Percentiles rank a stretch among this genome's conserved stretches.
These are phyloP conservation scores for Colletotrichum plurivorum DNA, from an alignment of 2,329 filamentous ascomycete species.

Conservation along the genomic window DNA sequence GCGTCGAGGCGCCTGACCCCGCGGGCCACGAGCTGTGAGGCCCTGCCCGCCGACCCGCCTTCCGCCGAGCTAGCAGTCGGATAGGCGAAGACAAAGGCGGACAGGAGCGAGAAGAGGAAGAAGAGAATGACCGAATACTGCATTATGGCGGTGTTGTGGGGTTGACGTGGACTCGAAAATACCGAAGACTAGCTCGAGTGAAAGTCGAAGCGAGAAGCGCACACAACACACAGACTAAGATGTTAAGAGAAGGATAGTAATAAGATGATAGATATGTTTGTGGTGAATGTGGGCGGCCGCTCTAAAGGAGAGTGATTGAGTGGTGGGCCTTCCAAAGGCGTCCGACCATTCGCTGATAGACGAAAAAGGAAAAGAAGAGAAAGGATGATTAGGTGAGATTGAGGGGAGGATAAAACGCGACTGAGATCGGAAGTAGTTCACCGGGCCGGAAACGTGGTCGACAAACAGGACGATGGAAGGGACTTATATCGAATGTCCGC, in stretches of 20 bases:
- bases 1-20: constrained; percentile 6
- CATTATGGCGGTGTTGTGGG: constrained; percentile 32
- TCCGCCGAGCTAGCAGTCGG: constrained; percentile 35
- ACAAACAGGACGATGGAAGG: constrained; percentile 21
- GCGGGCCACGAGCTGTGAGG: constrained; percentile 6
- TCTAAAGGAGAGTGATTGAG: constrained; percentile 29
- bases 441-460: constrained; percentile 9
- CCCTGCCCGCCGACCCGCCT: constrained; percentile 1
- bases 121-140: constrained; percentile 24
- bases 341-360: constrained; percentile 25
- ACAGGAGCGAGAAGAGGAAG: constrained; percentile 23
- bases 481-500: constrained; percentile 30
- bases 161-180: not conserved
- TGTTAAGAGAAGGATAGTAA: not conserved
- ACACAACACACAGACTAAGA: not conserved
- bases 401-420: constrained; percentile 11
- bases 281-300: not conserved
- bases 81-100: constrained; percentile 16
- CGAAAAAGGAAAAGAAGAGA: constrained; percentile 17
- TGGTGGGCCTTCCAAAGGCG: constrained; percentile 35
- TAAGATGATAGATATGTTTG: not conserved
- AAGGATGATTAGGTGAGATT: constrained; percentile 27
- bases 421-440: constrained; percentile 25
- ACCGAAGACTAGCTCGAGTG: constrained; percentile 27
- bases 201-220: not conserved